Evolutionary conservation across 768 basidiomycete genomes (phyloP), one percentile per base, ranked within the genome.

Genomic region (Termitomyces sp.): DNA sequence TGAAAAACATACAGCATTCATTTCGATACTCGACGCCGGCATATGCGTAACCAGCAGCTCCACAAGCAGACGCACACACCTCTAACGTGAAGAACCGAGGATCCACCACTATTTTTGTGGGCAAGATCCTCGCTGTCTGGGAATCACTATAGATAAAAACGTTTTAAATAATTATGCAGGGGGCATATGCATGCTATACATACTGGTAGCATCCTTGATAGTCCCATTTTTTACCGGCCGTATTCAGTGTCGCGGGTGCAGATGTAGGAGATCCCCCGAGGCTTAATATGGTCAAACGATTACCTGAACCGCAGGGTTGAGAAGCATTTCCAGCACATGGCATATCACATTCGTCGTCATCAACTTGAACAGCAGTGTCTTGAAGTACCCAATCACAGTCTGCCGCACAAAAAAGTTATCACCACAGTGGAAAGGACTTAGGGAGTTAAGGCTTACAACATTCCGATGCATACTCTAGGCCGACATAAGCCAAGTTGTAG

Each of bases 381-480:
- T 61, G 60, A 10, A 61, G 51, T n/a, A 55, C 60, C 60, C 60
- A 61, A 30, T 58, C 55, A 56, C 55, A 56, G n/a, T 55, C 55
- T 55, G 9, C 28, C 16, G n/a, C 16, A 38, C 45, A 28, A 20
- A 30, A 30, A 24, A 32, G 2, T 4, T 13, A 36, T 35, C 35
- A 35, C 28, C 30, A 33, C n/a, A 10, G n/a, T 10, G 54, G 22
- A n/a, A 13, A n/a, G 18, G 14, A 10, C 9, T n/a, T 9, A 3
- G 8, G 46, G 41, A 35, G 5, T 1, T 28, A 20, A 13, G 26
- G 47, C 56, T 45, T 10, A 58, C 60, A 61, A n/a, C 56, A 61
- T 58, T 54, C 48, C 2, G 38, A 40, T 11, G 47, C 56, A 51
- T 40, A 46, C 26, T 54, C 53, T 20, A 61, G 20, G 13, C 60